Evolutionary conservation across 1,139 yeast genomes (phyloP).

Genomic region (Petasospora fabianii): DNA sequence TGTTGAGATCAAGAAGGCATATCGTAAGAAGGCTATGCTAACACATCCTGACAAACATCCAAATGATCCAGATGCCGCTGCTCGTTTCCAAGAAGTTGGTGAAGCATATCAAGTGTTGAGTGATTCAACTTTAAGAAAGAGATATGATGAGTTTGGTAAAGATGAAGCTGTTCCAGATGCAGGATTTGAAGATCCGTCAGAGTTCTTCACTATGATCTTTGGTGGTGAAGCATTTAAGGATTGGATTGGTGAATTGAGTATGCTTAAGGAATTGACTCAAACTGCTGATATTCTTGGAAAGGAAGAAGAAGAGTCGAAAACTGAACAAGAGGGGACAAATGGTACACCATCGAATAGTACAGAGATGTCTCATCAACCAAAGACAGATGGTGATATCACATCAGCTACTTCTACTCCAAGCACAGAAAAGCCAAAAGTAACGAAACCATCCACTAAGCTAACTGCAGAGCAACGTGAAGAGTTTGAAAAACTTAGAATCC

Average conservation of each 20-base stretch:
- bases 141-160: slow-evolving; percentile 64
- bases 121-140: slow-evolving; percentile 54
- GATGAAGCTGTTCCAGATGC: slow-evolving; percentile 65
- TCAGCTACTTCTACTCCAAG: too few species aligned
- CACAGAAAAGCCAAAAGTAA: slow-evolving; percentile 13
- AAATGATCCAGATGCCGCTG: slow-evolving; percentile 67
- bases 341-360: too few species aligned
- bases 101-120: slow-evolving; percentile 68
- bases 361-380: slow-evolving; percentile 36
- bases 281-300: slow-evolving; percentile 49
- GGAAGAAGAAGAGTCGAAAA: slow-evolving; percentile 5
- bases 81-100: slow-evolving; percentile 64
- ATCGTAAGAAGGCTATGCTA: slow-evolving; percentile 80
- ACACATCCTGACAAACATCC: slow-evolving; percentile 98
- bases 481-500: slow-evolving; percentile 48
- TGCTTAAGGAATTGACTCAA: slow-evolving; percentile 56
- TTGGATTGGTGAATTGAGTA: slow-evolving; percentile 72
- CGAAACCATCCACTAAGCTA: slow-evolving; percentile 32
- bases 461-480: slow-evolving; percentile 53
- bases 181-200: slow-evolving; percentile 70
- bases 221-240: slow-evolving; percentile 76
- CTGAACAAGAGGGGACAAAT: slow-evolving; percentile 2
- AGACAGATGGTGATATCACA: background rate
- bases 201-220: slow-evolving; percentile 66
- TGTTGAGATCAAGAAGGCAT: slow-evolving; percentile 86